A percentile compares a stretch with the other conserved stretches of the same genome.
Evolutionary conservation across 2,329 filamentous ascomycete genomes (phyloP).

Genomic region (Diaporthe capsici): DNA sequence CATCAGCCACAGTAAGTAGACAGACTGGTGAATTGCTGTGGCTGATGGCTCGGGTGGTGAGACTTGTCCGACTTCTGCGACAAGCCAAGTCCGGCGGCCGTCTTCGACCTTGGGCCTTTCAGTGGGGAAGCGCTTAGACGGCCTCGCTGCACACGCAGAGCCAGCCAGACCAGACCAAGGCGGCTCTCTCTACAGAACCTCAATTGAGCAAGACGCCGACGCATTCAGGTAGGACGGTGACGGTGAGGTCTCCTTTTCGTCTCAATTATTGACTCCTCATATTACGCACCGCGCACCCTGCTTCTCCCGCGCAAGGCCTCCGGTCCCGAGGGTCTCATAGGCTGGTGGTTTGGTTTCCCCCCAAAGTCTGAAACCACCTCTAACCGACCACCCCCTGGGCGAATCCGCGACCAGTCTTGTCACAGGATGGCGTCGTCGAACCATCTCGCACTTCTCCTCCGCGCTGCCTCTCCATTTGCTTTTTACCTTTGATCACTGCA

Average conservation of each 20-base stretch:
- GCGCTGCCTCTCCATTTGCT: background rate
- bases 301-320: background rate
- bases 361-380: conserved; percentile 39
- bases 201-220: conserved; percentile 5
- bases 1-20: background rate
- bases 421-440: conserved; percentile 33
- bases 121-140: conserved; percentile 2
- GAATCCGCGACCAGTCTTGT: conserved; percentile 36
- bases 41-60: background rate
- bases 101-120: background rate
- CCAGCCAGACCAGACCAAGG: background rate
- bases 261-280: conserved; percentile 6
- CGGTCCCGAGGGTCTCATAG: conserved; percentile 32
- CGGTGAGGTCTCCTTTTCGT: conserved; percentile 15
- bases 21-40: background rate
- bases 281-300: background rate
- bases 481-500: conserved; percentile 6
- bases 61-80: conserved; percentile 15
- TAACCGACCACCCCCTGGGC: conserved; percentile 36
- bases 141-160: background rate
- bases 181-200: background rate
- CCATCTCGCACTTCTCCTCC: conserved; percentile 20
- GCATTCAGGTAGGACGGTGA: background rate
- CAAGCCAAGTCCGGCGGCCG: conserved; percentile 14
- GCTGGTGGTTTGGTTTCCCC: conserved; percentile 34